Evolutionary conservation across 805 yeast genomes (phyloP).

Genomic region (Lachancea quebecensis): DNA sequence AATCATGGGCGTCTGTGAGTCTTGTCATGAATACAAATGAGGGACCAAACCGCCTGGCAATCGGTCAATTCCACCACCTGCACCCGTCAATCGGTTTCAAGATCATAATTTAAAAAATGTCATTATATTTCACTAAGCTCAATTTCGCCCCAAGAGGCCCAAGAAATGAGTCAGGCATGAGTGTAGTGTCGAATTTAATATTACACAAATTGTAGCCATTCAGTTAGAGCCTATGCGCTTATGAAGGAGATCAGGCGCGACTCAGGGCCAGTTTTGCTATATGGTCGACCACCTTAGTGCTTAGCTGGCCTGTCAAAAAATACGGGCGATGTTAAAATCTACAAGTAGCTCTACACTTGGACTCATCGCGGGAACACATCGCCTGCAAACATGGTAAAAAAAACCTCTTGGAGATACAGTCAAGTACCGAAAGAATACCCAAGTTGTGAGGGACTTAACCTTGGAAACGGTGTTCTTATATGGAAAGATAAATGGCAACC

Average conservation of each 20-base stretch:
- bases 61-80: not conserved
- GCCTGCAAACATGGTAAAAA: not conserved
- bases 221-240: no score
- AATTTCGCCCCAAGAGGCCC: not conserved
- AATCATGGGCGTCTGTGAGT: not conserved
- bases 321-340: not conserved
- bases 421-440: slow-evolving; percentile 13
- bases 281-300: not conserved
- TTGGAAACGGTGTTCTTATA: slow-evolving; percentile 32
- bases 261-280: no score
- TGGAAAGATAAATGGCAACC: slow-evolving; percentile 12
- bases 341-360: not conserved
- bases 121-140: not conserved
- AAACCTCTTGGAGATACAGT: slow-evolving; percentile 6
- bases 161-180: no score
- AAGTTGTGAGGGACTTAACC: slow-evolving; percentile 28
- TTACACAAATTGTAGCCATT: no score
- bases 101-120: not conserved
- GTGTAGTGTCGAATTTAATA: no score
- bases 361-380: not conserved
- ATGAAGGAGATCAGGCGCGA: no score
- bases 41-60: not conserved
- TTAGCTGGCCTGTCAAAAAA: not conserved
- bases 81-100: not conserved
- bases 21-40: not conserved